Conservation (phyloP, 495 filamentous ascomycete genomes). For the Aspergillus hancockii region DNA sequence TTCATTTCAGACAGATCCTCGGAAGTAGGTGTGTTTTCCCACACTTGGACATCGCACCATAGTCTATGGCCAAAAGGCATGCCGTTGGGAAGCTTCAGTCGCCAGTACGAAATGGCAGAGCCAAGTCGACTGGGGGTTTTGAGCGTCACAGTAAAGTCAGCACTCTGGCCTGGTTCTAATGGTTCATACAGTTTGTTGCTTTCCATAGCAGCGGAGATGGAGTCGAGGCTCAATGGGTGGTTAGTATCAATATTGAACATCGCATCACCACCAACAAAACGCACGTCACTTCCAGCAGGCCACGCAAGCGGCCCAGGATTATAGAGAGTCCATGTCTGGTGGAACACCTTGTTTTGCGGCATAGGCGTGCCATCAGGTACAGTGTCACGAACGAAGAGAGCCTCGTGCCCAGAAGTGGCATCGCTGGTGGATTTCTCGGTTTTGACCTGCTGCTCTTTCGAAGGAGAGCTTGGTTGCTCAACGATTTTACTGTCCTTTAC, state of each 20-base stretch:
- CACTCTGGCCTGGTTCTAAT: conserved; percentile 69
- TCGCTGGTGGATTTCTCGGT: conserved; percentile 13
- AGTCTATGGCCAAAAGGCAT: conserved; percentile 85
- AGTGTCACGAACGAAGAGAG: conserved; percentile 76
- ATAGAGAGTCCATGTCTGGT: conserved; percentile 88
- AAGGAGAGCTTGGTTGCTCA: conserved; percentile 22
- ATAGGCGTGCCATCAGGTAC: conserved; percentile 76
- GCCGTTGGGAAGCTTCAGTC: conserved; percentile 79
- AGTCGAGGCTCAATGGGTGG: conserved; percentile 71
- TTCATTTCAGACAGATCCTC: neutral
- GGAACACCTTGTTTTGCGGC: conserved; percentile 67
- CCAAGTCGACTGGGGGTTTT: conserved; percentile 73
- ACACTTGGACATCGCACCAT: conserved; percentile 90
- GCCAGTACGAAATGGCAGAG: conserved; percentile 92
- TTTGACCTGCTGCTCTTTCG: conserved; percentile 35
- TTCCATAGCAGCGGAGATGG: conserved; percentile 72
- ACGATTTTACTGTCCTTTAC: conserved; percentile 59
- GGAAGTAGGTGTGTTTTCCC: conserved; percentile 20
- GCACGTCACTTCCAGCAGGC: conserved; percentile 88
- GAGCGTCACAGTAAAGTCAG: conserved; percentile 80
- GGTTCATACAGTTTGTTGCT: conserved; percentile 74
- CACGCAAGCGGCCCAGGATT: conserved; percentile 78
- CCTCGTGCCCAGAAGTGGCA: conserved; percentile 50
- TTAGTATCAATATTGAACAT: conserved; percentile 86
- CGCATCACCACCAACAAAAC: conserved; percentile 88